Evolutionary conservation across 345 rosid genomes (phyloP), one percentile per base, ranked within the genome.

Genomic region (Erysimum cheiranthoides): DNA sequence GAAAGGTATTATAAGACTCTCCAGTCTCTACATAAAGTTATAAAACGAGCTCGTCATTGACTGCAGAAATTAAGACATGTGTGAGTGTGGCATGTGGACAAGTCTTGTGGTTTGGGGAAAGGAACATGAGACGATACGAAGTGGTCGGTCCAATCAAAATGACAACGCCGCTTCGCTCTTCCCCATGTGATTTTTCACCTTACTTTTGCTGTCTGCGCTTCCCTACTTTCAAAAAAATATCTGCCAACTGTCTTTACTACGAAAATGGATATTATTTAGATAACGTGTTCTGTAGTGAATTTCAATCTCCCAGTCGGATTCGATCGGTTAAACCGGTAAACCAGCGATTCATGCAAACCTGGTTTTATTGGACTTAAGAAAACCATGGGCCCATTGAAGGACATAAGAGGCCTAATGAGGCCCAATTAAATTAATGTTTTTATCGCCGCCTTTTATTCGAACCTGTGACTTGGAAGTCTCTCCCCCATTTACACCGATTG

Each of bases 81-180:
- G 47, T 56, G 39, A 64, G 74, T 13, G 42, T 58, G 46, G 58
- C 74, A 75, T 70, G 71, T 76, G 70, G 59, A 53, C 71, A 62
- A 70, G 45, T 63, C 71, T 76, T 76, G 79, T 40, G 17, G 74
- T 43, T 69, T 69, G 58, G 59, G 35, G 25, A 50, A 32, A 60
- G 25, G 65, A 76, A 76, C 75, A 63, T 62, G 80, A 69, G 30
- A 12, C 54, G 35, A 51, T 43, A 59, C 31, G 4, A 76, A 70
- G 14, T 70, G 5, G 75, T 70, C 75, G 71, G 80, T 54, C 75
- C 71, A 76, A 76, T 76, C 34, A 76, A 3, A 3, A 70, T 42
- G 18, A 21, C 28, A 50, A 57, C 42, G 39, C 28, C 25, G 34
- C 45, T 42, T 49, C 18, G 30, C 34, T 34, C 45, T 42, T 49